Base-by-base conservation (phyloP, 2,329 filamentous ascomycete species). In the Hymenoscyphus infarciens region DNA sequence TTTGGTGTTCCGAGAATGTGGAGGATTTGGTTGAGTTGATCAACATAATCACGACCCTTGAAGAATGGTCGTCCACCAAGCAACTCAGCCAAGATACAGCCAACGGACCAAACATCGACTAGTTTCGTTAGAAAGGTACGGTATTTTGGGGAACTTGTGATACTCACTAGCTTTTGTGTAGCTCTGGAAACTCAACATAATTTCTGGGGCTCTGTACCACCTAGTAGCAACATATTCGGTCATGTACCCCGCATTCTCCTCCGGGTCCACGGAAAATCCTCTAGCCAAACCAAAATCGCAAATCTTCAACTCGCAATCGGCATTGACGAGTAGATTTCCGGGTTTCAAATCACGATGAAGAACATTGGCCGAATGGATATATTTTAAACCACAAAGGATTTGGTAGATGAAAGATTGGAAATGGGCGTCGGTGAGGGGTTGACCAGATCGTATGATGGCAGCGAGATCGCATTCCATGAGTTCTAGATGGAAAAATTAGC, bases 371-470 rank as follows among this genome's bases (percentile, higher is more conserved):
- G 94, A 98, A 82, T 99, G 95, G 69, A 99, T 98, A 78, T 98
- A 99, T 82, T 99, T 99, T 71, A 99, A 83, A 68, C 95, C 95
- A 76, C 95, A 98, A 5, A 99, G 89, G 70, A 99, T 99, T 83
- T 99, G 95, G 82, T 99, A 99, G 80, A 99, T 97, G 81, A 99
- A 99, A 59, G 95, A 98, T 79, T 99, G 95, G 82, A 99, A 99
- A 78, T 99, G 95, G 61, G 95, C 95, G 75, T 99, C 95, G 74
- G 95, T 99, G 75, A 99, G 83, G 56, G 95, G 93, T 77, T 99
- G 95, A 66, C 95, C 95, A 52, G 94, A 98, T 70, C 95, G 88
- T 73, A 99, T 98, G 76, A 99, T 99, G 69, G 95, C 95, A 35
- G 95, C 95, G 76, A 99, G 79, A 79, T 99, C 95, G 80, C 95